phyloP scores from a whole-genome alignment of 352 stramenopile genomes.

The Phytophthora citrophthora region DNA sequence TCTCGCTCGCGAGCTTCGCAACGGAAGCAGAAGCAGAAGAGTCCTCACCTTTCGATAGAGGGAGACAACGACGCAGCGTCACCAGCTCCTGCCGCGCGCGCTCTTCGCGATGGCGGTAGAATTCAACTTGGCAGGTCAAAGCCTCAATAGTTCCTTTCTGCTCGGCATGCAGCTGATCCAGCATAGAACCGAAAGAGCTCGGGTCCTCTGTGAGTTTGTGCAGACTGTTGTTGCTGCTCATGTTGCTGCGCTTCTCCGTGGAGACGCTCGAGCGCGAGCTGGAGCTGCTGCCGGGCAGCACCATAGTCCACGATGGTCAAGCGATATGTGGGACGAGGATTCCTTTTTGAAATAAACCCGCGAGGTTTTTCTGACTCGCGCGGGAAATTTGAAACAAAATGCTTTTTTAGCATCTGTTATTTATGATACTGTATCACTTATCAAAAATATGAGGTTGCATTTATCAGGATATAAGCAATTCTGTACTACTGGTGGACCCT shows the following conservation, averaged over 20 bases:
- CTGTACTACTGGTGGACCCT: too few relatives aligned
- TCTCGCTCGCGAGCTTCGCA: constrained; percentile 56
- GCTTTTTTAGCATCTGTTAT: too few relatives aligned
- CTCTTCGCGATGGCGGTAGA: constrained; percentile 80
- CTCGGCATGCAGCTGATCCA: constrained; percentile 81
- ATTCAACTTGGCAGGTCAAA: constrained; percentile 75
- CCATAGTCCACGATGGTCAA: constrained; percentile 25
- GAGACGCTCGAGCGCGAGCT: constrained; percentile 37
- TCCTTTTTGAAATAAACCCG: background rate
- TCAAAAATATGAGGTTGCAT: too few relatives aligned
- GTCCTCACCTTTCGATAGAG: constrained; percentile 31
- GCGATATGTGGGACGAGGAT: constrained; percentile 21
- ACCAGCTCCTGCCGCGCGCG: constrained; percentile 70
- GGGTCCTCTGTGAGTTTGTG: constrained; percentile 45
- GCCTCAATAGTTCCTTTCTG: constrained; percentile 87
- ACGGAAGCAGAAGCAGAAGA: constrained; percentile 38
- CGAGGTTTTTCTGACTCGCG: constrained; percentile 4
- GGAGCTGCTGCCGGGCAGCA: constrained; percentile 33
- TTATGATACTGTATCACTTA: too few relatives aligned
- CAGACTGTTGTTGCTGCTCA: constrained; percentile 23
- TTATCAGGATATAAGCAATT: too few relatives aligned
- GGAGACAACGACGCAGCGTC: constrained; percentile 53
- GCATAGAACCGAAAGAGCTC: constrained; percentile 57
- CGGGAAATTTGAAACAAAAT: constrained; percentile 15
- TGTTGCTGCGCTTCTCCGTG: constrained; percentile 28